Conservation (phyloP, 805 yeast genomes). For the Zygotorulaspora sp. region DNA sequence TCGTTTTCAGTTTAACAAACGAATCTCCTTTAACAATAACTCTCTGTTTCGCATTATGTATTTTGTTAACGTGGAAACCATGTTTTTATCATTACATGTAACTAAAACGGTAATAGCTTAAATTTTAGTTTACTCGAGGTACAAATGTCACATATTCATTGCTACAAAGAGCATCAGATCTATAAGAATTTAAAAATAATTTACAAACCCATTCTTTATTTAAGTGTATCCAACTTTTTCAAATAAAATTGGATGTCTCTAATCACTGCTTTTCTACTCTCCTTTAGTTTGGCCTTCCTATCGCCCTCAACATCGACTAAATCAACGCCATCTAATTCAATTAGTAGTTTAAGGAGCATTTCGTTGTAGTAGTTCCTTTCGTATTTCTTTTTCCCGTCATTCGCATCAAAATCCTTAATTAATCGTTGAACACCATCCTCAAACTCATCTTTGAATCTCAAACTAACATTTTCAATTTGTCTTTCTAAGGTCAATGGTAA, state of each 20-base stretch:
- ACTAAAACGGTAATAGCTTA: slow-evolving; percentile 1
- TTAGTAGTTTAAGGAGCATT: slow-evolving; percentile 57
- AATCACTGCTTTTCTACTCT: slow-evolving; percentile 55
- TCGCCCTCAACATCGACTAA: slow-evolving; percentile 37
- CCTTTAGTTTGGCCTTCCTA: slow-evolving; percentile 45
- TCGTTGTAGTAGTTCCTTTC: slow-evolving; percentile 60
- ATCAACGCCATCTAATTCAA: slow-evolving; percentile 64
- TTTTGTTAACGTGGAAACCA: too few relatives aligned
- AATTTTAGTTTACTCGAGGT: too few relatives aligned
- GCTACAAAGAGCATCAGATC: too few relatives aligned
- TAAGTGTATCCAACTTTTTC: slow-evolving; percentile 46
- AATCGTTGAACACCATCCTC: slow-evolving; percentile 22
- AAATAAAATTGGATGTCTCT: slow-evolving; percentile 56
- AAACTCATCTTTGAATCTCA: slow-evolving; percentile 28
- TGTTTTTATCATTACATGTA: background rate
- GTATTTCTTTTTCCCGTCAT: slow-evolving; percentile 36
- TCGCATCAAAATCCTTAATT: slow-evolving; percentile 19
- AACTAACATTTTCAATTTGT: slow-evolving; percentile 24
- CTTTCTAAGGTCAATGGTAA: slow-evolving; percentile 25
- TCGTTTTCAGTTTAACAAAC: too few relatives aligned
- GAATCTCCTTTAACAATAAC: too few relatives aligned
- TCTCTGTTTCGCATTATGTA: too few relatives aligned
- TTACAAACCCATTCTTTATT: slow-evolving; percentile 8
- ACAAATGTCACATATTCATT: too few relatives aligned
- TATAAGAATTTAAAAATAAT: too few relatives aligned